phyloP scores from a whole-genome alignment of 176 grass and related monocot genomes.

The Bonia amplexicaulis region DNA sequence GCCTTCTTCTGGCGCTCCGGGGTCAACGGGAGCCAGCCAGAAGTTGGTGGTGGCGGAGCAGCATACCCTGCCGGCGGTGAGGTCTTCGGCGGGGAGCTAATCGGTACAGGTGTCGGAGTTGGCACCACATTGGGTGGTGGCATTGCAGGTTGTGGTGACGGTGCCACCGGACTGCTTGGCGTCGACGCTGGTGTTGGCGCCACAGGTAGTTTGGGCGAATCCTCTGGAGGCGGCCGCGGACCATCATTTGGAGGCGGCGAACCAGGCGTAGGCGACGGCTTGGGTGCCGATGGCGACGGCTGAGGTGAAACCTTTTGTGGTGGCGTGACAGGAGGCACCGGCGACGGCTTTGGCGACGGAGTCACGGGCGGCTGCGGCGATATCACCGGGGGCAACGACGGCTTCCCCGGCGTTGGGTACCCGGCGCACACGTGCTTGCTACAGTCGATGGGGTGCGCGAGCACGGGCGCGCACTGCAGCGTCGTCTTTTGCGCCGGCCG shows the following conservation, averaged over 20 bases:
- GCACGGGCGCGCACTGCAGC: constrained; percentile 38
- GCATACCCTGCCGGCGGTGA: background rate
- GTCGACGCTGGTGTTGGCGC: background rate
- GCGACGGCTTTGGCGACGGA: background rate
- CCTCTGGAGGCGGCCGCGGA: background rate
- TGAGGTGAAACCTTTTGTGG: background rate
- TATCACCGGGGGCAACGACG: background rate
- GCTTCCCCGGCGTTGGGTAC: background rate
- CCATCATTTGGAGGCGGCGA: background rate
- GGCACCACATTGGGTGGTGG: background rate
- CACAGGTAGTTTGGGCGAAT: background rate
- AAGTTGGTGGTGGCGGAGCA: constrained; percentile 20
- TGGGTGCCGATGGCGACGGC: background rate
- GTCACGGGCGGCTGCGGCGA: background rate
- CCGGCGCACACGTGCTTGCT: constrained; percentile 30
- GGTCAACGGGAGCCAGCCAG: background rate
- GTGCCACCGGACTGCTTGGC: background rate
- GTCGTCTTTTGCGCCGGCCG: constrained; percentile 40
- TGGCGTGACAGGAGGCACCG: background rate
- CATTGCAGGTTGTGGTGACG: background rate
- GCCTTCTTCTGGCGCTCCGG: constrained; percentile 7
- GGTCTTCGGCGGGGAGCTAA: background rate
- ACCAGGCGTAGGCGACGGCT: background rate
- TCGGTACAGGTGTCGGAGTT: background rate
- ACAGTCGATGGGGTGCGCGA: constrained; percentile 46